These are phyloP conservation scores for Dysphania ambrosioides DNA, from an alignment of 148 eudicot species.

Conservation along the genomic window DNA sequence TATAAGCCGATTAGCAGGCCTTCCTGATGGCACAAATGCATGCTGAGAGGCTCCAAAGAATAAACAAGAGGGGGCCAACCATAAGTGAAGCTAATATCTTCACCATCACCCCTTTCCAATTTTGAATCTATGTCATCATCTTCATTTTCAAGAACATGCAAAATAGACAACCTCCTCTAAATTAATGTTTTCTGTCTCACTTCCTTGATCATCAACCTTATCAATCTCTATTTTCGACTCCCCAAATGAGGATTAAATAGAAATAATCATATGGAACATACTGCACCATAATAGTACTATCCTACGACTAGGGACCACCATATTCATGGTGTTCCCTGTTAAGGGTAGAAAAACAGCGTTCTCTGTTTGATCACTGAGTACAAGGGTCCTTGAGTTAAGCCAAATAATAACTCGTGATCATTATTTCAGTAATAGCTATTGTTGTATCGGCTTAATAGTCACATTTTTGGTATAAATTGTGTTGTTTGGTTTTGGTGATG, in stretches of 20 bases:
- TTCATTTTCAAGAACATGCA: slow-evolving; percentile 38
- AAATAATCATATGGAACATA: background rate
- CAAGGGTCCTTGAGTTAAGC: too few species aligned
- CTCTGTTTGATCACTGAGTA: too few species aligned
- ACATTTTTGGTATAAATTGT: too few species aligned
- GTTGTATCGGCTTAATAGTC: too few species aligned
- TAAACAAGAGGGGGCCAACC: slow-evolving; percentile 88
- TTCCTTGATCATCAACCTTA: slow-evolving; percentile 35
- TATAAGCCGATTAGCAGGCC: slow-evolving; percentile 71
- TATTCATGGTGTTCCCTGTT: background rate
- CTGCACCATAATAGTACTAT: background rate
- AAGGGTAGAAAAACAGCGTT: too few species aligned
- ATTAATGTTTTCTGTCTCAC: slow-evolving; percentile 44
- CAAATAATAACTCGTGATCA: too few species aligned
- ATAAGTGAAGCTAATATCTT: slow-evolving; percentile 63
- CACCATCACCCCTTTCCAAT: slow-evolving; percentile 44
- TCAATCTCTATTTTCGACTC: slow-evolving; percentile 18
- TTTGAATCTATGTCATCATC: slow-evolving; percentile 47
- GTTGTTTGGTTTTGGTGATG: too few species aligned
- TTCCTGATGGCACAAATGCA: slow-evolving; percentile 76
- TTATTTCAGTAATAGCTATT: too few species aligned
- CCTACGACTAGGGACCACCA: background rate
- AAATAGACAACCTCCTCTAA: slow-evolving; percentile 33
- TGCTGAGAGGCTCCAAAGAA: slow-evolving; percentile 84
- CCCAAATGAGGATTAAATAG: background rate